Percentiles rank a stretch among this genome's conserved stretches.
phyloP scores from a whole-genome alignment of 2,329 filamentous ascomycete species.

The Aureobasidium mangrovei region DNA sequence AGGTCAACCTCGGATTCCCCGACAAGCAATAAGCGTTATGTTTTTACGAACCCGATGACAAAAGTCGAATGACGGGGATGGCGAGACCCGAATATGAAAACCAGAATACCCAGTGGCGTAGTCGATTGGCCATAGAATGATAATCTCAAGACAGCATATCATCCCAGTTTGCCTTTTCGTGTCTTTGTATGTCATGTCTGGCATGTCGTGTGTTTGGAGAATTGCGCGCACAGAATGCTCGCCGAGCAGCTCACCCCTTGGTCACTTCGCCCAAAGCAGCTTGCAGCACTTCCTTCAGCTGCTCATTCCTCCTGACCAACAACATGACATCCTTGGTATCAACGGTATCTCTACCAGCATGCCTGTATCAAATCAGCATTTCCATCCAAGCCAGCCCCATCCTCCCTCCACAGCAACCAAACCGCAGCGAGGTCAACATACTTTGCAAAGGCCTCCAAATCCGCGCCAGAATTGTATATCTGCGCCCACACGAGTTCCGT shows the following conservation, averaged over 20 bases:
- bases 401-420: neutral
- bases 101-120: neutral
- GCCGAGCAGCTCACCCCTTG: neutral
- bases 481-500: conserved; percentile 84
- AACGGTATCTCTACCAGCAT: conserved; percentile 73
- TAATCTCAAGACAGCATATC: no score
- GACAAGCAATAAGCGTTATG: conserved; percentile 32
- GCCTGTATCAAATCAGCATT: conserved; percentile 36
- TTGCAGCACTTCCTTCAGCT: conserved; percentile 66
- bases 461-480: conserved; percentile 42
- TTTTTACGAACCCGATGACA: neutral
- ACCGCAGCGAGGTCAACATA: conserved; percentile 17
- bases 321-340: conserved; percentile 82
- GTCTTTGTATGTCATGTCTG: no score
- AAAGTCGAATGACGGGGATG: neutral
- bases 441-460: conserved; percentile 57
- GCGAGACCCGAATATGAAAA: neutral
- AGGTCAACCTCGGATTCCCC: conserved; percentile 40
- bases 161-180: no score
- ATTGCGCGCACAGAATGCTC: no score
- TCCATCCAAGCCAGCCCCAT: neutral
- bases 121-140: no score
- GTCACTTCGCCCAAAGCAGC: conserved; percentile 23
- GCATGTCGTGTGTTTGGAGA: no score
- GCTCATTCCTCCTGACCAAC: conserved; percentile 77